These are phyloP conservation scores for Globisporangium paroecandrum DNA, from an alignment of 352 stramenopile genomes.

Conservation along the genomic window DNA sequence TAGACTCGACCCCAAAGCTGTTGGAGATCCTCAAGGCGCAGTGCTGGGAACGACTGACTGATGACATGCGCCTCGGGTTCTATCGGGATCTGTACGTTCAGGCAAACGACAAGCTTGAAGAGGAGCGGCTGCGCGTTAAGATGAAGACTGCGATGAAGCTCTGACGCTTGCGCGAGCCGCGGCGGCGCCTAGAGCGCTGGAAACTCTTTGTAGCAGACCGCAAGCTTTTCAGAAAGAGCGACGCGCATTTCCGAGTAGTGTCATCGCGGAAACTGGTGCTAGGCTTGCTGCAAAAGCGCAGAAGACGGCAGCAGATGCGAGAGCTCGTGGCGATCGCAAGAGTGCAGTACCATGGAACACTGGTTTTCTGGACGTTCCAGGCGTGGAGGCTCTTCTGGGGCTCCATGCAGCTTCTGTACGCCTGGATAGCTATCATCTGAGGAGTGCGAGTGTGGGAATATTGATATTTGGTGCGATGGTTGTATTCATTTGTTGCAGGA, in stretches of 20 bases:
- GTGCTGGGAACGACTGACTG: conserved; percentile 52
- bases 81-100: conserved; percentile 47
- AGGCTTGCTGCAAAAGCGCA: conserved; percentile 22
- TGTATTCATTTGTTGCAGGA: conserved; percentile 16
- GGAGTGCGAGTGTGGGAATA: not conserved
- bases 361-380: conserved; percentile 31
- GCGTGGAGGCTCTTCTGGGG: conserved; percentile 39
- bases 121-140: conserved; percentile 31
- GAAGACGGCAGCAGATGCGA: conserved; percentile 26
- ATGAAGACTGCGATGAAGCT: conserved; percentile 36
- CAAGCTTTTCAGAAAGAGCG: conserved; percentile 28
- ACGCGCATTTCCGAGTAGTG: conserved; percentile 25
- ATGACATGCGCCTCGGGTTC: conserved; percentile 54
- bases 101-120: conserved; percentile 31
- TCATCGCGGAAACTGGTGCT: conserved; percentile 25
- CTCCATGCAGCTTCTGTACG: conserved; percentile 48
- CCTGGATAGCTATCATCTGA: not conserved
- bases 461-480: not conserved
- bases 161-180: conserved; percentile 47
- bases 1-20: conserved; percentile 18
- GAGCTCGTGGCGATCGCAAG: conserved; percentile 18
- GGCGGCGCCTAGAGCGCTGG: conserved; percentile 40
- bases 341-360: conserved; percentile 19
- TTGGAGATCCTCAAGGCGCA: conserved; percentile 27
- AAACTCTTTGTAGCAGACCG: conserved; percentile 36